These are phyloP conservation scores for Lumnitzera racemosa DNA, from an alignment of 345 rosid species.

Conservation along the genomic window DNA sequence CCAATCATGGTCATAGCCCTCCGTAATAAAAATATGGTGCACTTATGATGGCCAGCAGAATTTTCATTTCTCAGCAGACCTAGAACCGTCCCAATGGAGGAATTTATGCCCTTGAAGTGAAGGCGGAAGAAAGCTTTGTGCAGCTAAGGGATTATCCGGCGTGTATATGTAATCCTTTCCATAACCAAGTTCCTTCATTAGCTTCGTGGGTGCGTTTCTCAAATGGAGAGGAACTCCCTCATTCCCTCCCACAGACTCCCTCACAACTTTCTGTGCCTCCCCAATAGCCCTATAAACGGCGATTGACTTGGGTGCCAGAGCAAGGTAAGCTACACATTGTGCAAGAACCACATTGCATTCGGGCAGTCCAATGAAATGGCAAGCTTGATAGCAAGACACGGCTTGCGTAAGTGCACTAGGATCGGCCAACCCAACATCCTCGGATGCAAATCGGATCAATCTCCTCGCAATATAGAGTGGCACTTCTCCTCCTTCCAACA, in stretches of 20 bases:
- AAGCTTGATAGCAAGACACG: slow-evolving; percentile 86
- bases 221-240: slow-evolving; percentile 83
- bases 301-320: slow-evolving; percentile 72
- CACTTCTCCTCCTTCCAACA: slow-evolving; percentile 82
- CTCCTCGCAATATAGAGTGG: slow-evolving; percentile 86
- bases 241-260: slow-evolving; percentile 68
- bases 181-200: slow-evolving; percentile 76
- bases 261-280: slow-evolving; percentile 60
- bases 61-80: slow-evolving; percentile 9
- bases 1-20: too few species aligned
- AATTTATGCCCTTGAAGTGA: slow-evolving; percentile 63
- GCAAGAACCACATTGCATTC: slow-evolving; percentile 77
- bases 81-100: slow-evolving; percentile 54
- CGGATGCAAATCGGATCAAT: slow-evolving; percentile 74
- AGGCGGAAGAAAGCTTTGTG: slow-evolving; percentile 56
- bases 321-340: slow-evolving; percentile 71
- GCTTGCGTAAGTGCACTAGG: slow-evolving; percentile 72
- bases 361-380: slow-evolving; percentile 83
- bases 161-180: slow-evolving; percentile 75
- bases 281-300: slow-evolving; percentile 59
- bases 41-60: not conserved
- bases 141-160: slow-evolving; percentile 50
- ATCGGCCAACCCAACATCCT: slow-evolving; percentile 80
- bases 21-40: not conserved
- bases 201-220: slow-evolving; percentile 76